phyloP scores from a whole-genome alignment of 805 yeast genomes.

The Myxozyma mucilagina region DNA sequence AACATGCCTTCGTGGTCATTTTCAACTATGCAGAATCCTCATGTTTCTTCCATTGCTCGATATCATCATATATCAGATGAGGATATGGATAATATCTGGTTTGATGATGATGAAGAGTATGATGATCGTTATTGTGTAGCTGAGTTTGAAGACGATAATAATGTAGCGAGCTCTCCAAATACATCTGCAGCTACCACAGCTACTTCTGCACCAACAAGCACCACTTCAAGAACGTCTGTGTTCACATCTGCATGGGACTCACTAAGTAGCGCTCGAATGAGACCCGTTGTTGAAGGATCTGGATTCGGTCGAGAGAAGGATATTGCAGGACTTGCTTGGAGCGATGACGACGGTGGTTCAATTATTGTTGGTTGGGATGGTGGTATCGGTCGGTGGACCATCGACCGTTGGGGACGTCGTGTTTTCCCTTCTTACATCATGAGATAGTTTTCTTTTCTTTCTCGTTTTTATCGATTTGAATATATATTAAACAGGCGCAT shows the following conservation, averaged over 20 bases:
- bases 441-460: conserved; percentile 3
- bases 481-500: not conserved
- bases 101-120: not conserved
- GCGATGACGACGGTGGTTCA: conserved; percentile 52
- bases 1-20: not conserved
- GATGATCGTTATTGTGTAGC: not conserved
- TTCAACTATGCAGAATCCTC: not conserved
- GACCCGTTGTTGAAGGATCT: not conserved
- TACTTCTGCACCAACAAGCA: too few relatives aligned
- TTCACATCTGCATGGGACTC: not conserved
- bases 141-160: not conserved
- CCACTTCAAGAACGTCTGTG: too few relatives aligned
- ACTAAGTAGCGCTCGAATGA: not conserved
- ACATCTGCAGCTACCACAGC: too few relatives aligned
- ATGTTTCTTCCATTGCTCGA: not conserved
- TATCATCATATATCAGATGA: not conserved
- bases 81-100: not conserved
- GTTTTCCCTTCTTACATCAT: conserved; percentile 26
- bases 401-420: conserved; percentile 44
- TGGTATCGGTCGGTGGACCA: conserved; percentile 69
- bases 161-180: too few relatives aligned
- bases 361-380: conserved; percentile 63
- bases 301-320: conserved; percentile 30
- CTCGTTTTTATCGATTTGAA: not conserved
- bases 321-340: conserved; percentile 62